Conservation (phyloP, 1,139 yeast species). For the Meyerozyma elateridarum region DNA sequence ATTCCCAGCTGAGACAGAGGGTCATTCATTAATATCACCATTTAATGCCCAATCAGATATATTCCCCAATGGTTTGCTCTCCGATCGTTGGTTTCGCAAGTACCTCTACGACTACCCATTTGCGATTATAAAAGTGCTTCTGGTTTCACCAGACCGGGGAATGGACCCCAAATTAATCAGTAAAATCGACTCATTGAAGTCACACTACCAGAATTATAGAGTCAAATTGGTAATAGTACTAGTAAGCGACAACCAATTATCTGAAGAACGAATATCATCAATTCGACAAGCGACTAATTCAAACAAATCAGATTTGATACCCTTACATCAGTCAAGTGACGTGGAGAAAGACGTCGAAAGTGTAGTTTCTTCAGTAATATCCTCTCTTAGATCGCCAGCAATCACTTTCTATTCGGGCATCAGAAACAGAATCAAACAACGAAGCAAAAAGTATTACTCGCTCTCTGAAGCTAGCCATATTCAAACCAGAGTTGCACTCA, state of each 20-base stretch:
- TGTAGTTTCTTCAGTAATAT: slow-evolving; percentile 25
- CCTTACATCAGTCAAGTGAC: slow-evolving; percentile 15
- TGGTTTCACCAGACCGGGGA: slow-evolving; percentile 15
- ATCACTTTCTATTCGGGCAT: slow-evolving; percentile 32
- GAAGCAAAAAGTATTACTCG: slow-evolving; percentile 36
- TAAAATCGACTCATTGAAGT: slow-evolving; percentile 17
- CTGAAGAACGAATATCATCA: slow-evolving; percentile 19
- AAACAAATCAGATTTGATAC: slow-evolving; percentile 29
- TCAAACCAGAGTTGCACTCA: slow-evolving; percentile 28
- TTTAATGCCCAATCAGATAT: slow-evolving; percentile 33
- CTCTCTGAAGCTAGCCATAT: slow-evolving; percentile 23
- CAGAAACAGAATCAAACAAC: slow-evolving; percentile 30
- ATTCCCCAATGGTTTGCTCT: slow-evolving; percentile 41
- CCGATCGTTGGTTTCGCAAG: slow-evolving; percentile 33
- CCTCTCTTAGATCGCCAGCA: slow-evolving; percentile 27
- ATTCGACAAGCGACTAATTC: slow-evolving; percentile 28
- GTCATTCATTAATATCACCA: slow-evolving; percentile 33
- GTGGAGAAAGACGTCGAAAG: slow-evolving; percentile 25
- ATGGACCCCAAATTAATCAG: slow-evolving; percentile 17
- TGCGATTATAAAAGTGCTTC: slow-evolving; percentile 21
- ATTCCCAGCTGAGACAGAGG: slow-evolving; percentile 9
- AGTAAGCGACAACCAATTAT: slow-evolving; percentile 10
- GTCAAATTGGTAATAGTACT: slow-evolving; percentile 28
- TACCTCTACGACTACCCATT: slow-evolving; percentile 32
- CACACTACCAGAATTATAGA: slow-evolving; percentile 14